phyloP scores from a whole-genome alignment of 2,329 filamentous ascomycete species.

The Botrytis galanthina region DNA sequence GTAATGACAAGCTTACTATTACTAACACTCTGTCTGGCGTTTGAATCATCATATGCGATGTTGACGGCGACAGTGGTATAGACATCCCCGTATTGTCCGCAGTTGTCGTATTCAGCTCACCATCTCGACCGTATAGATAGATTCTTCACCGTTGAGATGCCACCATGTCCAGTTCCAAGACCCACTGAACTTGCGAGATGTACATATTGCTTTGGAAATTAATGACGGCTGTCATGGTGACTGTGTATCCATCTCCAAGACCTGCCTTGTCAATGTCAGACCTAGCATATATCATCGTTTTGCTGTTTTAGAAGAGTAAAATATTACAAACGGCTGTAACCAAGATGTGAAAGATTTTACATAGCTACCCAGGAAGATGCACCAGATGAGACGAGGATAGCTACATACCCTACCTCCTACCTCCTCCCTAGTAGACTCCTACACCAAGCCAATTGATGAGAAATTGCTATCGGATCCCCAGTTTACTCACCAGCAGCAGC shows the following conservation, averaged over 20 bases:
- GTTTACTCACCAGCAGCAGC: background rate
- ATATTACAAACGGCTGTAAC: background rate
- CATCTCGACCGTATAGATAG: background rate
- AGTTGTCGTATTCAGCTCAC: background rate
- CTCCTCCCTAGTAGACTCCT: too few species aligned
- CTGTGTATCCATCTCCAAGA: background rate
- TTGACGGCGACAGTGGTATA: background rate
- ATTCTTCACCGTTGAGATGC: background rate
- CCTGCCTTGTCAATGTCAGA: background rate
- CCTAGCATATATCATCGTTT: background rate
- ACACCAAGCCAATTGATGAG: background rate
- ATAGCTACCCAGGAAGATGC: background rate
- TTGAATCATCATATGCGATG: background rate
- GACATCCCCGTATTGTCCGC: background rate
- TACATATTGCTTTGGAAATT: background rate
- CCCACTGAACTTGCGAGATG: background rate
- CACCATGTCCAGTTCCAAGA: background rate
- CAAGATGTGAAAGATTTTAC: background rate
- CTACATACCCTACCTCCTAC: too few species aligned
- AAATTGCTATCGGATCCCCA: background rate
- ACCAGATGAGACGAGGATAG: background rate
- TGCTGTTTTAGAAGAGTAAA: background rate
- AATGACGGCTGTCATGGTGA: background rate
- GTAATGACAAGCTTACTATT: background rate
- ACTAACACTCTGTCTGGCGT: background rate